Conservation (phyloP, 1,284 basidiomycete genomes). For the Lentinula novae-zelandiae region DNA sequence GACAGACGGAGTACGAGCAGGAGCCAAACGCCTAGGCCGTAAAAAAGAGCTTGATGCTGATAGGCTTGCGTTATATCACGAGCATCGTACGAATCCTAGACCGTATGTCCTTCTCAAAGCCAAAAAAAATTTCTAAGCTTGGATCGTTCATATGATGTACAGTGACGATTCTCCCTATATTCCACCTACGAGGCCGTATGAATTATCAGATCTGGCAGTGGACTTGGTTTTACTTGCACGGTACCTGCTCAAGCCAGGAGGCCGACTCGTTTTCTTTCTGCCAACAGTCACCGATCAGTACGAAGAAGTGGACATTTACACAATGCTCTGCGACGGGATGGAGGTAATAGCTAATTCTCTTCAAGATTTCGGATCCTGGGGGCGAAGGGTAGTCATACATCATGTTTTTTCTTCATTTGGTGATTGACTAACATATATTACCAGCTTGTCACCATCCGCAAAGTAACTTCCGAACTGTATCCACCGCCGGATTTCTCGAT, state of each 20-base stretch:
- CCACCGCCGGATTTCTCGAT: constrained; percentile 45
- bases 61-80: constrained; percentile 32
- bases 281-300: constrained; percentile 92
- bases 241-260: constrained; percentile 81
- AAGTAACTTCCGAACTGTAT: constrained; percentile 49
- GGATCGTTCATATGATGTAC: background rate
- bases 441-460: constrained; percentile 88
- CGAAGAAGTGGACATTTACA: constrained; percentile 76
- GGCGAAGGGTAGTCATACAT: constrained; percentile 60
- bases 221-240: constrained; percentile 85
- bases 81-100: constrained; percentile 34
- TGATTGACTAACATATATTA: constrained; percentile 5
- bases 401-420: background rate
- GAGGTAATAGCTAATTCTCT: constrained; percentile 84
- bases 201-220: constrained; percentile 78
- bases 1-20: constrained; percentile 90
- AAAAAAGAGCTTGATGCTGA: constrained; percentile 48
- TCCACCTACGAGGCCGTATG: constrained; percentile 90
- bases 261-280: constrained; percentile 92
- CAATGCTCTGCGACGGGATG: constrained; percentile 82
- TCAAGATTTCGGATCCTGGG: constrained; percentile 97
- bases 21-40: constrained; percentile 90
- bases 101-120: constrained; percentile 26
- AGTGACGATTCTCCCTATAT: constrained; percentile 69
- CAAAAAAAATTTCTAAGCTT: background rate